Evolutionary conservation across 768 basidiomycete genomes (phyloP).

Genomic region (Nidularia pulvinata): DNA sequence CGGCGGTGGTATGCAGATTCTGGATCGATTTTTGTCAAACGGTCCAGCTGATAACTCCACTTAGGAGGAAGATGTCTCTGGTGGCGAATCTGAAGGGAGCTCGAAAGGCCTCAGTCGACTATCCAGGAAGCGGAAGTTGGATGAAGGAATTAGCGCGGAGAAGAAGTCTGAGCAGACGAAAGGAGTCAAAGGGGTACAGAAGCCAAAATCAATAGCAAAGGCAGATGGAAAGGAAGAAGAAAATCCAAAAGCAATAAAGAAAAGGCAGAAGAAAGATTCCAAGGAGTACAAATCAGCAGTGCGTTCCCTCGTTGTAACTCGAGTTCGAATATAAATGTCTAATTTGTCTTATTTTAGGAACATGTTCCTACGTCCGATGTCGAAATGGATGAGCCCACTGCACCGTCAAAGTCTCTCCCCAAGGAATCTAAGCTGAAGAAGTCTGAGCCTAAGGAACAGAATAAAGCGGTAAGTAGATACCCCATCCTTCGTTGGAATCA

Average conservation of each 20-base stretch:
- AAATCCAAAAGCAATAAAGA: constrained; percentile 7
- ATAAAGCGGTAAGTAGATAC: background rate
- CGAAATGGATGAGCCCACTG: constrained; percentile 17
- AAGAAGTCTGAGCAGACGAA: background rate
- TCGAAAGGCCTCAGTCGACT: background rate
- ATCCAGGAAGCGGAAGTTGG: background rate
- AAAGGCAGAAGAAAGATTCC: constrained; percentile 8
- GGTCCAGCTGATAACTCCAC: background rate
- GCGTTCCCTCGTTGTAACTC: constrained; percentile 4
- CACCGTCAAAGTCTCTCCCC: too few species aligned
- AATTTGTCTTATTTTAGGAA: constrained; percentile 6
- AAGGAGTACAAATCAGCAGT: constrained; percentile 37
- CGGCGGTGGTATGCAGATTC: constrained; percentile 26
- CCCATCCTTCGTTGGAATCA: too few species aligned
- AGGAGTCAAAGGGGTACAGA: constrained; percentile 2
- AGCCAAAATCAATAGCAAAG: constrained; percentile 5
- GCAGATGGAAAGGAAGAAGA: constrained; percentile 5
- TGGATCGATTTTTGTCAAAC: background rate
- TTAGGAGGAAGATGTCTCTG: background rate
- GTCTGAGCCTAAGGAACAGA: too few species aligned
- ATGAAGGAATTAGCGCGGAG: background rate
- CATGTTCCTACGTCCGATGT: constrained; percentile 37
- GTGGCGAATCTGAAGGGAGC: background rate
- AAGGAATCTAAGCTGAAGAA: too few species aligned
- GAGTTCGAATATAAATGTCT: too few species aligned